A percentile compares a stretch with the other conserved stretches of the same genome.
phyloP scores from a whole-genome alignment of 305 asterid genomes.

The Ilex paraguariensis region DNA sequence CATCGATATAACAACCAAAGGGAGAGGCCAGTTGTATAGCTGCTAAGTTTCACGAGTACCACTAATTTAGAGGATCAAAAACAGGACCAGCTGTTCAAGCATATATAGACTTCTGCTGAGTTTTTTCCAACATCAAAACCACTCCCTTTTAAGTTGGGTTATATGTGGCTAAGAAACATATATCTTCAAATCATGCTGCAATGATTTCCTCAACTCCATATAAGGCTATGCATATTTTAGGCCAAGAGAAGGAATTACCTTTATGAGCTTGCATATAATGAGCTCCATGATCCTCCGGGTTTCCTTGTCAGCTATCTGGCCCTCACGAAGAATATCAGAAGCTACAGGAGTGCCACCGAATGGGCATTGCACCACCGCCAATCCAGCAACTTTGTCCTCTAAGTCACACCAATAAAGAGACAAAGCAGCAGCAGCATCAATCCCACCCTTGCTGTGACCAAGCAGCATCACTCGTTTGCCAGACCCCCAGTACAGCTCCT shows the following conservation, averaged over 20 bases:
- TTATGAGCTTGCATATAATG: constrained; percentile 71
- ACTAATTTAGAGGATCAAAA: too few relatives aligned
- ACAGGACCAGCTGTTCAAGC: too few relatives aligned
- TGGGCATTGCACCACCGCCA: constrained; percentile 91
- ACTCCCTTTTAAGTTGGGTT: too few relatives aligned
- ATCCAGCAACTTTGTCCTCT: constrained; percentile 80
- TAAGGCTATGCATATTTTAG: too few relatives aligned
- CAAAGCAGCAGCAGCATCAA: constrained; percentile 96
- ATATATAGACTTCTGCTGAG: too few relatives aligned
- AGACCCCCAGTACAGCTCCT: constrained; percentile 96
- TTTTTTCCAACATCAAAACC: too few relatives aligned
- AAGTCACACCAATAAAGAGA: constrained; percentile 67
- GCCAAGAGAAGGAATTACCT: constrained; percentile 41
- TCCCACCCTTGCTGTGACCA: constrained; percentile 99
- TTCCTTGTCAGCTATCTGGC: constrained; percentile 86
- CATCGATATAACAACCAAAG: too few relatives aligned
- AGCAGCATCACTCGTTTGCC: constrained; percentile 87
- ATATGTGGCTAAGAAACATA: too few relatives aligned
- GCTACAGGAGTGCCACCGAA: constrained; percentile 91
- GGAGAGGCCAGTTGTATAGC: too few relatives aligned
- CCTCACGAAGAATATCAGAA: constrained; percentile 92
- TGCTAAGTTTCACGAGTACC: too few relatives aligned
- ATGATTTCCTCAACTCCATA: too few relatives aligned
- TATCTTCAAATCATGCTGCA: too few relatives aligned
- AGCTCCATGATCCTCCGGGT: constrained; percentile 83